Conservation (phyloP, 2,329 filamentous ascomycete species). For the Ophiocordyceps sinensis region DNA sequence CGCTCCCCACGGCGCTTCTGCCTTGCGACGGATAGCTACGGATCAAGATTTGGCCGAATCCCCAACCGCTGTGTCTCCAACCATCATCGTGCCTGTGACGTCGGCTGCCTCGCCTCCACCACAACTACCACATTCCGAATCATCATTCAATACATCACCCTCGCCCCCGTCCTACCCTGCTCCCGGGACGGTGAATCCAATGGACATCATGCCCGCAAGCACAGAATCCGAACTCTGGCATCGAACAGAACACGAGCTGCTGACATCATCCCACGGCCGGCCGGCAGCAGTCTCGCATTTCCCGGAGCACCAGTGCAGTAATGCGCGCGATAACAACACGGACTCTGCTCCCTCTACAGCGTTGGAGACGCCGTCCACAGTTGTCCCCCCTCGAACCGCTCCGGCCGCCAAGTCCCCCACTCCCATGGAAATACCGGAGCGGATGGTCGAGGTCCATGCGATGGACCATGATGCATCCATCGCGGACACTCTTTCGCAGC, state of each 20-base stretch:
- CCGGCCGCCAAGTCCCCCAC: too few relatives aligned
- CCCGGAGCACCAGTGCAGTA: background rate
- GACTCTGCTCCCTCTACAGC: too few relatives aligned
- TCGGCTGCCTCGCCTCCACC: background rate
- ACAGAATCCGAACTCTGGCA: slow-evolving; percentile 23
- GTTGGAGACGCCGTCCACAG: too few relatives aligned
- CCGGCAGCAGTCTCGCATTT: slow-evolving; percentile 5
- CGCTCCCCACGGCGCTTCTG: background rate
- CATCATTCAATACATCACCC: slow-evolving; percentile 9
- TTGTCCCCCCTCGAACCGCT: too few relatives aligned
- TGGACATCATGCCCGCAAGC: slow-evolving; percentile 35
- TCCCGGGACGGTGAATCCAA: slow-evolving; percentile 36
- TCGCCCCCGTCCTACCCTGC: slow-evolving; percentile 19
- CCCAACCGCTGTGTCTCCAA: background rate
- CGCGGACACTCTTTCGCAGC: slow-evolving; percentile 11
- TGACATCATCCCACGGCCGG: slow-evolving; percentile 12
- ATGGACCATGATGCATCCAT: slow-evolving; percentile 7
- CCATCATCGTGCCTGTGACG: background rate
- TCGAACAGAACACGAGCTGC: slow-evolving; percentile 21
- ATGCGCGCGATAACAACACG: background rate
- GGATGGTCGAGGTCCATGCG: too few relatives aligned
- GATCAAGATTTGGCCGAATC: background rate
- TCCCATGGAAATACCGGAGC: too few relatives aligned
- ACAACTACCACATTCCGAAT: background rate
- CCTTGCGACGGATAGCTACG: background rate